Evolutionary conservation across 768 basidiomycete genomes (phyloP).

Genomic region (Rickenella mellea): DNA sequence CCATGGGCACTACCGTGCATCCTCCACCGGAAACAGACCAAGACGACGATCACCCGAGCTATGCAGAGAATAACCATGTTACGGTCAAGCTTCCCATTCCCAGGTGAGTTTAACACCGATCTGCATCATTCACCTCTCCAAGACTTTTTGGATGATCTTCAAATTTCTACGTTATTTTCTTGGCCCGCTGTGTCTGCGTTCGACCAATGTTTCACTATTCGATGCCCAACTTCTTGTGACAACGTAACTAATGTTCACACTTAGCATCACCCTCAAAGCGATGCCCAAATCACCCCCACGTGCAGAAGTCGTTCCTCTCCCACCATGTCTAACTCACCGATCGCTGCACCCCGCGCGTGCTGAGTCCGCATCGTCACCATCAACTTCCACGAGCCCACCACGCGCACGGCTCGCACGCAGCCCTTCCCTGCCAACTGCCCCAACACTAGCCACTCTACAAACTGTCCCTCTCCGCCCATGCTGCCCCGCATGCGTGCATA

Average conservation of each 20-base stretch:
- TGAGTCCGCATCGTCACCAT: slow-evolving; percentile 1
- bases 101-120: slow-evolving; percentile 30
- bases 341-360: slow-evolving; percentile 10
- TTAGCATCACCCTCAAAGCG: slow-evolving; percentile 23
- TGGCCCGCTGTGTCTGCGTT: background rate
- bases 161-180: background rate
- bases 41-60: slow-evolving; percentile 15
- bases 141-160: background rate
- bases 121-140: background rate
- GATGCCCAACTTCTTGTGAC: background rate
- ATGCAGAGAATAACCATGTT: slow-evolving; percentile 33
- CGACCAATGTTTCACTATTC: background rate
- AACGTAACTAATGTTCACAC: no score
- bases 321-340: slow-evolving; percentile 49
- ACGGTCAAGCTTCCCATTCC: slow-evolving; percentile 55
- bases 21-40: slow-evolving; percentile 8
- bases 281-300: slow-evolving; percentile 34
- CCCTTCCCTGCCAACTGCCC: slow-evolving; percentile 26
- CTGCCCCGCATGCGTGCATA: slow-evolving; percentile 43
- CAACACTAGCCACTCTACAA: slow-evolving; percentile 25
- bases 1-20: slow-evolving; percentile 11
- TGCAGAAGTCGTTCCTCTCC: slow-evolving; percentile 27
- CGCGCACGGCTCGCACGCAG: slow-evolving; percentile 13
- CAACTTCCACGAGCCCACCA: background rate
- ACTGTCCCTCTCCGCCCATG: slow-evolving; percentile 68